Evolutionary conservation across 176 grass and related monocot species (phyloP).

Genomic region (Bromus sterilis): DNA sequence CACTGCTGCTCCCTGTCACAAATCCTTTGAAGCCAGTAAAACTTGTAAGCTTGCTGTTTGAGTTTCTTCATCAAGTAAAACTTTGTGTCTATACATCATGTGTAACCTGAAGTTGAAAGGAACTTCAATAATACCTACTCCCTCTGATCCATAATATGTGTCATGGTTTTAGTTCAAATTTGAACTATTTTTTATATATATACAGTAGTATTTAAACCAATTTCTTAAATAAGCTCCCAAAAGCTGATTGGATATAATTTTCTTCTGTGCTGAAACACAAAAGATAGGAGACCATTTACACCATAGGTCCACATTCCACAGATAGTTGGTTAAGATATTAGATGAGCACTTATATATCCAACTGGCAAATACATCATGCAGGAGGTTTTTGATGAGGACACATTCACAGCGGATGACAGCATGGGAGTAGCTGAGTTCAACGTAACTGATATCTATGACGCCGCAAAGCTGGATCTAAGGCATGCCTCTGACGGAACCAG

Average conservation of each 20-base stretch:
- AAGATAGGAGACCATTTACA: background rate
- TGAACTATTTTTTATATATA: background rate
- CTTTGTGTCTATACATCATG: background rate
- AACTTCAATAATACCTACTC: too few species aligned
- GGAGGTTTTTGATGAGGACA: constrained; percentile 86
- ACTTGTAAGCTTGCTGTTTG: constrained; percentile 49
- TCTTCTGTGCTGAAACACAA: background rate
- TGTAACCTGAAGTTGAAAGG: background rate
- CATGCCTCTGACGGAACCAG: constrained; percentile 24
- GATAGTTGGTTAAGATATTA: background rate
- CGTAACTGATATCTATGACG: constrained; percentile 49
- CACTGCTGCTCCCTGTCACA: constrained; percentile 54
- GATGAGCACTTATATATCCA: background rate
- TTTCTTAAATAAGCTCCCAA: background rate
- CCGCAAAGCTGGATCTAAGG: constrained; percentile 49
- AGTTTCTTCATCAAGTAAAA: background rate
- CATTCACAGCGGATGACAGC: constrained; percentile 65
- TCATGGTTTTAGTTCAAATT: background rate
- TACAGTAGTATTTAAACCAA: too few species aligned
- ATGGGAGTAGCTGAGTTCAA: constrained; percentile 65
- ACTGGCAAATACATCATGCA: constrained; percentile 10
- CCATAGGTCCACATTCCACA: background rate
- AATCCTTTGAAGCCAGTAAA: constrained; percentile 45
- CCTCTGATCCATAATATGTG: too few species aligned
- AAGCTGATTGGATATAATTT: background rate